phyloP scores from a whole-genome alignment of 495 filamentous ascomycete species.

The Penicillium mononematosum region DNA sequence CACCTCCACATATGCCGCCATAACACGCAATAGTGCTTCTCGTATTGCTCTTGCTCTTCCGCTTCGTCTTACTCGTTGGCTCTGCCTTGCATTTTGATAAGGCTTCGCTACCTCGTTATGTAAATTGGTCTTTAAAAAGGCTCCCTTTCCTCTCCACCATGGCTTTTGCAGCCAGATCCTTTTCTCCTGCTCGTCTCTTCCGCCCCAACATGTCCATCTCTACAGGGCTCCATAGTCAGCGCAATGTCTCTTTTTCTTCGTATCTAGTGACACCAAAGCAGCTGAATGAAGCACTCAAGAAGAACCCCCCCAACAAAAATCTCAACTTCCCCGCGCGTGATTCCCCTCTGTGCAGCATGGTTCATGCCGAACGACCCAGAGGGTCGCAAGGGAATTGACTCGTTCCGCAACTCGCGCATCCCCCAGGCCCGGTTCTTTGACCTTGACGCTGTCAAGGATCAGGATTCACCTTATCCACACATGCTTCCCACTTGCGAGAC shows the following conservation, averaged over 20 bases:
- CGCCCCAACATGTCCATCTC: conserved; percentile 37
- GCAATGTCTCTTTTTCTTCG: conserved; percentile 60
- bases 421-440: conserved; percentile 94
- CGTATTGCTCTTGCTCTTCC: conserved; percentile 4
- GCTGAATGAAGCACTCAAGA: conserved; percentile 73
- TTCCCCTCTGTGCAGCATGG: conserved; percentile 91
- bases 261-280: conserved; percentile 85
- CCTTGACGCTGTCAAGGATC: conserved; percentile 85
- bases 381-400: conserved; percentile 70
- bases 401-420: conserved; percentile 75
- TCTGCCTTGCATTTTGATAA: background rate
- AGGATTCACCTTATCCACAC: conserved; percentile 85
- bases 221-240: conserved; percentile 28
- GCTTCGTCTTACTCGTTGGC: background rate
- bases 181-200: conserved; percentile 29
- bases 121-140: conserved; percentile 8
- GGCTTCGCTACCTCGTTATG: conserved; percentile 7
- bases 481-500: conserved; percentile 83
- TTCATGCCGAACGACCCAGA: conserved; percentile 87
- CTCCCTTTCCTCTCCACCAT: conserved; percentile 22
- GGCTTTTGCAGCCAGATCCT: conserved; percentile 38
- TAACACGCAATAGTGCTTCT: conserved; percentile 8
- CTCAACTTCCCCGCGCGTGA: conserved; percentile 71
- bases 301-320: conserved; percentile 72
- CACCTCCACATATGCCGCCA: conserved; percentile 11